Percentiles rank a stretch among this genome's conserved stretches.
Conservation (phyloP, 768 basidiomycete species). For the Holtermannia corniformis region DNA sequence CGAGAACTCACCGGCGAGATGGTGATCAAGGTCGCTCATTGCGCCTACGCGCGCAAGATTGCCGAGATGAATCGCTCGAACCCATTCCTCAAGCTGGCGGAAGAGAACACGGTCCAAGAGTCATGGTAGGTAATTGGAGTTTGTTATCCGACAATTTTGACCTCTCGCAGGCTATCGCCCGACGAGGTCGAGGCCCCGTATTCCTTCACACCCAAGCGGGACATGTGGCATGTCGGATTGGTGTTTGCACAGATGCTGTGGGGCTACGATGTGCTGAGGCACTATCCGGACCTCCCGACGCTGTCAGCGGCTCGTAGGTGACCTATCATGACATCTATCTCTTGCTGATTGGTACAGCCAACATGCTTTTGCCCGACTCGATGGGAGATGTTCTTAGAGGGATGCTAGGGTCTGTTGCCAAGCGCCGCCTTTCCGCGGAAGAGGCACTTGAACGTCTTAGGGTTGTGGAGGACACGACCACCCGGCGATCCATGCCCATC, state of each 20-base stretch:
- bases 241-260: constrained; percentile 74
- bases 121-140: constrained; percentile 48
- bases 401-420: constrained; percentile 13
- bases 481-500: not conserved
- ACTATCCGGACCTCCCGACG: constrained; percentile 31
- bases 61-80: constrained; percentile 78
- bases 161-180: constrained; percentile 54
- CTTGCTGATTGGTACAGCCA: not conserved
- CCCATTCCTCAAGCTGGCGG: constrained; percentile 47
- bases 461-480: not conserved
- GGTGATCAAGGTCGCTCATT: constrained; percentile 63
- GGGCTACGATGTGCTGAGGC: constrained; percentile 59
- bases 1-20: constrained; percentile 44
- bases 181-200: constrained; percentile 71
- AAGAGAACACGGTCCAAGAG: constrained; percentile 42
- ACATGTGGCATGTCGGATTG: constrained; percentile 73
- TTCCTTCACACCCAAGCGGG: constrained; percentile 65
- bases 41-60: constrained; percentile 61
- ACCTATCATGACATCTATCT: not conserved
- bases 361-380: constrained; percentile 10
- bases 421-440: not conserved
- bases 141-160: constrained; percentile 3
- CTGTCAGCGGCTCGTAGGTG: constrained; percentile 36
- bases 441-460: constrained; percentile 5
- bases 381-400: constrained; percentile 24